Evolutionary conservation across 2,329 filamentous ascomycete genomes (phyloP).

Genomic region (Zymoseptoria passerinii): DNA sequence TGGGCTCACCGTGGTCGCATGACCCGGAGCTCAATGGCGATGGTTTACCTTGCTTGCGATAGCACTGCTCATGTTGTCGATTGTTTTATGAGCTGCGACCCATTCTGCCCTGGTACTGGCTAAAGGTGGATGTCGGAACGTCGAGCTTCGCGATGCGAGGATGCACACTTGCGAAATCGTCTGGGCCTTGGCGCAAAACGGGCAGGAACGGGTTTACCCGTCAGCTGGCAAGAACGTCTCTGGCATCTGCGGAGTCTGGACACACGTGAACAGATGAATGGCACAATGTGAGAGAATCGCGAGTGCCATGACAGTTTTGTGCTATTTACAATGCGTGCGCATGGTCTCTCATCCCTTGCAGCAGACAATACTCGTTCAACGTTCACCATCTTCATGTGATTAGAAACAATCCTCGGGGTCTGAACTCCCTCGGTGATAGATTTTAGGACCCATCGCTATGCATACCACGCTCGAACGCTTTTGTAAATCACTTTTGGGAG

Average conservation of each 20-base stretch:
- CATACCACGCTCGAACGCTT: not conserved
- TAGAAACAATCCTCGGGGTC: not conserved
- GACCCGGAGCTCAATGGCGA: conserved; percentile 1
- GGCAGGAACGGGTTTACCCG: not conserved
- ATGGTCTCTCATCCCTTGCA: not conserved
- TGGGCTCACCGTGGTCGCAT: conserved; percentile 1
- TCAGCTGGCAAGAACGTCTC: not conserved
- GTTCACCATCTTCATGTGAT: not conserved
- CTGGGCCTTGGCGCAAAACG: not conserved
- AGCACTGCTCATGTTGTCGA: conserved; percentile 8
- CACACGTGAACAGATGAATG: not conserved
- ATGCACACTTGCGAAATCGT: not conserved
- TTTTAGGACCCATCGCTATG: not conserved
- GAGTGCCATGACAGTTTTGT: not conserved
- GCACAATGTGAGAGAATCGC: not conserved
- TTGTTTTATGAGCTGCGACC: conserved; percentile 17
- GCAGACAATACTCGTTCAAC: not conserved
- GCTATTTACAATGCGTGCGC: not conserved
- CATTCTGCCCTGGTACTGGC: conserved; percentile 12
- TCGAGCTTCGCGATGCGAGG: not conserved
- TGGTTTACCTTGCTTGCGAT: conserved; percentile 20
- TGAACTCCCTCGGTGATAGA: not conserved
- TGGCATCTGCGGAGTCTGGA: too few species aligned
- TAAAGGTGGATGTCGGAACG: not conserved
- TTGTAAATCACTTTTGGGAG: not conserved